Base-by-base conservation (phyloP, 495 filamentous ascomycete genomes). In the Patellaria atrata region DNA sequence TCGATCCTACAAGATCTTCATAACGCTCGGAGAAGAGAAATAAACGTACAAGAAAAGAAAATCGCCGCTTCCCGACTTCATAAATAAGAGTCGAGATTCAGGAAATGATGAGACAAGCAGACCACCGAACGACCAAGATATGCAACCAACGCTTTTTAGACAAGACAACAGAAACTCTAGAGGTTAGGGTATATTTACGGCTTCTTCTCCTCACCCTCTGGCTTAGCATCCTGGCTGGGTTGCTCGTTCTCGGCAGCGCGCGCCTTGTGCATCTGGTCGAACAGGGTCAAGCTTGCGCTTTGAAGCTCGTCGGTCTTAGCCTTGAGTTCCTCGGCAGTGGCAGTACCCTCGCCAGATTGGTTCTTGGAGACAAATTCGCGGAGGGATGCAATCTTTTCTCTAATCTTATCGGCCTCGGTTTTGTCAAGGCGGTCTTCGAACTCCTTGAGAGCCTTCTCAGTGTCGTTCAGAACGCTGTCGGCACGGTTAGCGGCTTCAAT, bases 181-280 rank as follows among this genome's bases (percentile, higher is more conserved):
- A n/a, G n/a, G n/a, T n/a, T n/a, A n/a, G n/a, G n/a, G n/a, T n/a
- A n/a, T n/a, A 29, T 46, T 76, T 73, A 81, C 40, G 70, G 63
- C 71, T 92, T 89, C 66, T 84, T 91, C 73, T 94, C 84, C 42
- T 78, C 75, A n/a, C n/a, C n/a, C n/a, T n/a, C n/a, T n/a, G n/a
- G n/a, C 62, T 87, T 77, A 45, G 60, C 57, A 36, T 46, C 34
- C 28, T 35, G 38, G 38, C 41, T 35, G 50, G 41, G 30, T 35
- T 50, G 39, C 35, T 51, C 35, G 28, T 42, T 37, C 59, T 81
- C 69, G 68, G 86, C 82, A 45, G 59, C 50, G 44, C 82, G 73
- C 31, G 91, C 84, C 70, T 91, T 91, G 76, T 97, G 89, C 83
- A 97, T 93, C 79, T 97, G 94, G 68, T 96, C 89, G 62, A 97